Base-by-base conservation (phyloP, 768 basidiomycete species). In the Dioszegia aurantiaca region DNA sequence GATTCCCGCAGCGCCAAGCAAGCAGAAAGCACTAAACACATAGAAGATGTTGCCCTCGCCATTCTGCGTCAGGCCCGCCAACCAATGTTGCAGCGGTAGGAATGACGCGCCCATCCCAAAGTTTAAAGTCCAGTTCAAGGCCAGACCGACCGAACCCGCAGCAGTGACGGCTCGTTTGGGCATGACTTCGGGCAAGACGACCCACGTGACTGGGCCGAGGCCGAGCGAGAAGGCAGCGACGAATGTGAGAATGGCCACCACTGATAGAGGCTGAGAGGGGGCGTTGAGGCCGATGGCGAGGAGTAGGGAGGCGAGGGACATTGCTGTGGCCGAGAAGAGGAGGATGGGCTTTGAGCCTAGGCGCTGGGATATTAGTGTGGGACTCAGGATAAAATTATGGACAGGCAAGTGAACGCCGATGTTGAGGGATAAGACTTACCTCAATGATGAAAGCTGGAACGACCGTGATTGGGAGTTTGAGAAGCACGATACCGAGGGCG, bases 201-300 rank as follows among this genome's bases (percentile, higher is more conserved):
- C 86, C 72, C 91, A 97, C 0, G 92, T 92, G 37, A 95, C 80
- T 0, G 93, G 93, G 0, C 93, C 93, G n/a, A 95, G 81, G 1
- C 93, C 93, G 36, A 87, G 77, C 1, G 90, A 89, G 75, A 92
- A 95, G 2, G 89, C 88, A 76, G 88, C 89, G 27, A 93, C 85
- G 72, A 92, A 93, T 4, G n/a, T 82, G 44, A 70, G 56, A 46
- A 88, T 76, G 41, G 90, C 86, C 2, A 86, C 82, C 21, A 87
- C 71, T 61, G 88, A 90, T 4, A 88, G 82, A 17, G 89, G 65
- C 14, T 80, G 59, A 23, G 61, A 60, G 47, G 61, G 61, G 41
- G 48, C 51, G 56, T 73, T 73, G 31, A 73, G 60, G 77, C 42
- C 83, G 81, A 69, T 80, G 73, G 41, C 84, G 82, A 17, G 80